A percentile compares a stretch with the other conserved stretches of the same genome.
These are phyloP conservation scores for Fusarium agapanthi DNA, from an alignment of 2,329 filamentous ascomycete genomes.

Conservation along the genomic window DNA sequence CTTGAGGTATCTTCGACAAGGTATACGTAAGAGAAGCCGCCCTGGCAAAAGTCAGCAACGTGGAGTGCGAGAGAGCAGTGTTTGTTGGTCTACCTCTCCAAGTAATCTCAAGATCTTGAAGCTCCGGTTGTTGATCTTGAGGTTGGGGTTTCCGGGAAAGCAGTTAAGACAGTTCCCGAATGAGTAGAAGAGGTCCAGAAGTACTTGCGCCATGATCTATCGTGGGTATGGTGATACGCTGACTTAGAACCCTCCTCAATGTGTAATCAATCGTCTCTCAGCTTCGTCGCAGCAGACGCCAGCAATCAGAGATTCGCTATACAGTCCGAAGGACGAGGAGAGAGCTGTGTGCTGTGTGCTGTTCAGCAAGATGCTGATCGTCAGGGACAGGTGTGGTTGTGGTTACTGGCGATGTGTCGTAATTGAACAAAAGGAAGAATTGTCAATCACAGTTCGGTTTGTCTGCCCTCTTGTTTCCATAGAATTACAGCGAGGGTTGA, in stretches of 20 bases:
- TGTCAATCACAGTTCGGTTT: background rate
- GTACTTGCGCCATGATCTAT: conserved; percentile 76
- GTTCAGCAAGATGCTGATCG: conserved; percentile 18
- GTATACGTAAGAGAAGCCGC: conserved; percentile 99
- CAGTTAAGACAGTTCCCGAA: conserved; percentile 95
- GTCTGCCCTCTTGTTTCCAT: background rate
- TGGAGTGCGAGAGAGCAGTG: background rate
- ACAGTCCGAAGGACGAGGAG: background rate
- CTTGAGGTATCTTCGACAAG: conserved; percentile 91
- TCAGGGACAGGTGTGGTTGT: conserved; percentile 15
- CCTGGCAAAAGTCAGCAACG: conserved; percentile 57
- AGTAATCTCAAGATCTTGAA: conserved; percentile 96
- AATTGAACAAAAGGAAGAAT: conserved; percentile 13
- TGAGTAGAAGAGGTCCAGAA: conserved; percentile 89
- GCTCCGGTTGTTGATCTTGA: conserved; percentile 93
- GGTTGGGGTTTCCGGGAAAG: conserved; percentile 91
- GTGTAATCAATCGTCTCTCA: background rate
- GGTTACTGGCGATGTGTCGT: conserved; percentile 9
- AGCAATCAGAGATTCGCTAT: background rate
- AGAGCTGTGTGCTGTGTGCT: background rate
- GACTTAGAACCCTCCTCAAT: background rate
- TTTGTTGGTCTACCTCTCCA: conserved; percentile 73
- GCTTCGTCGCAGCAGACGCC: background rate
- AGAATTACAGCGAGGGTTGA: background rate
- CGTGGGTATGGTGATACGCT: background rate